Evolutionary conservation across 139 green algal genomes (phyloP), one percentile per base, ranked within the genome.

Genomic region (Volvox reticuliferus): DNA sequence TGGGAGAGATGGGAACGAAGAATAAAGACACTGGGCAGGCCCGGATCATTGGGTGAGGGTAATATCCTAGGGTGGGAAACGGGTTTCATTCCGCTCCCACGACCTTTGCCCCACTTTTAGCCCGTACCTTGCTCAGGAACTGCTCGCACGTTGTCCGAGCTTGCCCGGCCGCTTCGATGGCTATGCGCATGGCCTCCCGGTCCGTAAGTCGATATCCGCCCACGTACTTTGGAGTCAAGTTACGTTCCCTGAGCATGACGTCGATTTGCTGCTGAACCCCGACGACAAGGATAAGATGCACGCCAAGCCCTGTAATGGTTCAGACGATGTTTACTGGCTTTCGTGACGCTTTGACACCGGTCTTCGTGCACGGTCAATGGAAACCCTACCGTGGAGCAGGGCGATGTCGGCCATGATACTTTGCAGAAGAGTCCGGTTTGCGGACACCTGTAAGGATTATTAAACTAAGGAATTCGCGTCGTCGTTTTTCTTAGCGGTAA

Each of bases 171-270:
- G 95, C 96, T 89, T 98, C 95, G 68, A 98, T 96, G 16, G 96
- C 95, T 22, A 92, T 91, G 75, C 96, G 91, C 65, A 98, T 88
- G 12, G 93, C 85, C 80, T 92, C 91, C 50, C 78, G 77, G 89
- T 97, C 94, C 5, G 98, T 99, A 0, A 99, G 91, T 0, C 98
- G 92, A 91, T 99, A 98, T 1, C 95, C 97, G 0, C 93, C 94
- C 13, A 96, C 92, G 35, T 96, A 98, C 0, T 90, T 71, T 18
- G 93, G 87, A 44, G 82, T 79, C 90, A 92, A 80, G 20, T 93
- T 93, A 5, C 89, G 91, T 82, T 93, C 89, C 28, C 67, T 30
- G 33, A 98, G 91, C 80, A 91, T 84, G 80, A 76, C 50, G 82
- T 98, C 93, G n/a, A 98, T 97, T 87, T 97, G 96, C 21, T 92